These are phyloP conservation scores for Starmera stellimalicola DNA, from an alignment of 1,139 yeast species.

Conservation along the genomic window DNA sequence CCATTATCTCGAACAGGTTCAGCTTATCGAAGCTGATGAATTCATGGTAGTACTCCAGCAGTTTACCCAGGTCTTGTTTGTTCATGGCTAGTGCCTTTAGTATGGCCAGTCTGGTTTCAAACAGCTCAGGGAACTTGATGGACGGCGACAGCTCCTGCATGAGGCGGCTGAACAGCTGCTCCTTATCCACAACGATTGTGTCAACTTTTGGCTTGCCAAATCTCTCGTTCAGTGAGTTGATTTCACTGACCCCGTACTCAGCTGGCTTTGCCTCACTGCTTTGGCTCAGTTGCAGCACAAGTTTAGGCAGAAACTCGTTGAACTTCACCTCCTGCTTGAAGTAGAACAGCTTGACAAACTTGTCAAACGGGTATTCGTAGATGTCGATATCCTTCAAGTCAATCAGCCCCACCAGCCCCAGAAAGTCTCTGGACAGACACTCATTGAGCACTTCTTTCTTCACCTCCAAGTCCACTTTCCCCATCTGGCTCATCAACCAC, in stretches of 20 bases:
- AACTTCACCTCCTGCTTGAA: neutral
- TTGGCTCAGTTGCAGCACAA: neutral
- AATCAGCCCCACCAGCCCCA: slow-evolving; percentile 3
- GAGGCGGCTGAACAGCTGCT: neutral
- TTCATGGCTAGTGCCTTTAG: slow-evolving; percentile 32
- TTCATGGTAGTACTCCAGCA: slow-evolving; percentile 38
- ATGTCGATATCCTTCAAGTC: neutral
- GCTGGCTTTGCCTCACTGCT: neutral
- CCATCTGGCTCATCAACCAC: slow-evolving; percentile 2
- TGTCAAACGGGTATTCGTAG: neutral
- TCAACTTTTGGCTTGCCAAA: neutral
- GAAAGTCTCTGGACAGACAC: neutral
- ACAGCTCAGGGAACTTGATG: neutral
- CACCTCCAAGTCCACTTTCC: neutral
- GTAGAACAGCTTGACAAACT: neutral
- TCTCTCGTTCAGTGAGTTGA: neutral
- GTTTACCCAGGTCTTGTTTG: slow-evolving; percentile 26
- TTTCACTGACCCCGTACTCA: neutral
- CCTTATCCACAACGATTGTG: neutral
- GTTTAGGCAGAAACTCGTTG: neutral
- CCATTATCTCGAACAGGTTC: slow-evolving; percentile 27
- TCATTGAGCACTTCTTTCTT: neutral
- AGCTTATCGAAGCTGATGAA: slow-evolving; percentile 32
- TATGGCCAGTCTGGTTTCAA: slow-evolving; percentile 8
- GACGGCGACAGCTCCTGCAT: neutral